Conservation (phyloP, 495 filamentous ascomycete species). For the Oidiodendron maius region DNA sequence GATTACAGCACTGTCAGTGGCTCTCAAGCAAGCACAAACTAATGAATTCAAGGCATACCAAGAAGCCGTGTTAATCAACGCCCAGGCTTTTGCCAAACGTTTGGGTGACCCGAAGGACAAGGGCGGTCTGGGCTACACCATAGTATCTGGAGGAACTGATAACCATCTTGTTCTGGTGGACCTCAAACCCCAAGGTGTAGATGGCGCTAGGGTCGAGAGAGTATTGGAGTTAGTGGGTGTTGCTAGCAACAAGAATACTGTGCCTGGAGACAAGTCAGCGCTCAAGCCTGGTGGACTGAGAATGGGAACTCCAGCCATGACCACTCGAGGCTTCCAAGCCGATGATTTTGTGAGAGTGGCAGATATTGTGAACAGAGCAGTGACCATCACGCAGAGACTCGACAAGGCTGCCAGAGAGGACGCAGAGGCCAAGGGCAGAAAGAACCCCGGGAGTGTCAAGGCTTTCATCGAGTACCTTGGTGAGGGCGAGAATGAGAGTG, state of each 20-base stretch:
- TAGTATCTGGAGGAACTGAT: slow-evolving; percentile 91
- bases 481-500: slow-evolving; percentile 72
- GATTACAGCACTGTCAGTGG: slow-evolving; percentile 90
- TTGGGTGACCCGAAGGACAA: slow-evolving; percentile 67
- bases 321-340: slow-evolving; percentile 81
- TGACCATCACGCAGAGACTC: slow-evolving; percentile 74
- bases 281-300: slow-evolving; percentile 87
- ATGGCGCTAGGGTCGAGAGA: slow-evolving; percentile 90
- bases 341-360: slow-evolving; percentile 87
- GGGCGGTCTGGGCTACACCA: slow-evolving; percentile 76
- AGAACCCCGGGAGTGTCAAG: slow-evolving; percentile 74
- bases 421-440: slow-evolving; percentile 70
- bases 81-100: slow-evolving; percentile 73
- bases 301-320: slow-evolving; percentile 96
- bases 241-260: slow-evolving; percentile 97
- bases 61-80: slow-evolving; percentile 77
- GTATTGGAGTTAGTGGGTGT: slow-evolving; percentile 92
- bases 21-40: slow-evolving; percentile 85
- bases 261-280: slow-evolving; percentile 90
- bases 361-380: slow-evolving; percentile 87
- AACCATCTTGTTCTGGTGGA: slow-evolving; percentile 97
- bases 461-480: slow-evolving; percentile 81
- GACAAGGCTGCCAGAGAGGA: slow-evolving; percentile 74
- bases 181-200: slow-evolving; percentile 82
- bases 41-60: slow-evolving; percentile 89